A percentile compares a stretch with the other conserved stretches of the same genome.
Evolutionary conservation across 805 yeast species (phyloP).

Genomic region (Tetrapisispora namnaoensis): DNA sequence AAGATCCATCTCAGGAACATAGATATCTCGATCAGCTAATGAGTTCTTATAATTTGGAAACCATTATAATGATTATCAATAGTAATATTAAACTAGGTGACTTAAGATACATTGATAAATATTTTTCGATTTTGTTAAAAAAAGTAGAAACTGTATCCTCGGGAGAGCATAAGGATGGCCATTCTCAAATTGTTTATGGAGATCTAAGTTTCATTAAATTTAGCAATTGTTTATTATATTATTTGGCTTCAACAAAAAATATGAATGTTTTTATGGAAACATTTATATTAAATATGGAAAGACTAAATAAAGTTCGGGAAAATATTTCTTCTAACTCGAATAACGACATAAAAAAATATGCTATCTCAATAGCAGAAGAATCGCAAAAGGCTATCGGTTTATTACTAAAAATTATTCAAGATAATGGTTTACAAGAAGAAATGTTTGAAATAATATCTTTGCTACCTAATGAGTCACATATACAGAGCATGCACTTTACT

Average conservation of each 20-base stretch:
- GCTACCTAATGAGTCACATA: constrained; percentile 7
- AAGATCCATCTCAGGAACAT: constrained; percentile 7
- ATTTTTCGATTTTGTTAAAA: constrained; percentile 17
- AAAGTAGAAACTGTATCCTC: constrained; percentile 6
- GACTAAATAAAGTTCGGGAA: neutral
- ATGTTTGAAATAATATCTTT: constrained; percentile 15
- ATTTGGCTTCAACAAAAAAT: constrained; percentile 12
- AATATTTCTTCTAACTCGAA: neutral
- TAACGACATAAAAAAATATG: neutral
- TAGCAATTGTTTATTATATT: constrained; percentile 13
- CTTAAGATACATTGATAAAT: constrained; percentile 11
- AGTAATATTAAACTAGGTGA: constrained; percentile 11
- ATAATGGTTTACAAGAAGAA: constrained; percentile 19
- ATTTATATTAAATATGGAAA: constrained; percentile 5
- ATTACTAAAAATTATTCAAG: constrained; percentile 6
- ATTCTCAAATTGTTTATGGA: neutral
- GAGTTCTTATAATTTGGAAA: constrained; percentile 15
- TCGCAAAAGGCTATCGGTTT: constrained; percentile 3
- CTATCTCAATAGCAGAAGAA: neutral
- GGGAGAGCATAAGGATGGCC: neutral
- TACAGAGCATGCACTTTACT: constrained; percentile 11
- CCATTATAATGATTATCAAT: constrained; percentile 13
- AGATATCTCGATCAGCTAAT: constrained; percentile 13
- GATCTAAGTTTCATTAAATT: constrained; percentile 13
- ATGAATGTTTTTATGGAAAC: constrained; percentile 16